Conservation (phyloP, 352 stramenopile genomes). For the Pythium aquatile region DNA sequence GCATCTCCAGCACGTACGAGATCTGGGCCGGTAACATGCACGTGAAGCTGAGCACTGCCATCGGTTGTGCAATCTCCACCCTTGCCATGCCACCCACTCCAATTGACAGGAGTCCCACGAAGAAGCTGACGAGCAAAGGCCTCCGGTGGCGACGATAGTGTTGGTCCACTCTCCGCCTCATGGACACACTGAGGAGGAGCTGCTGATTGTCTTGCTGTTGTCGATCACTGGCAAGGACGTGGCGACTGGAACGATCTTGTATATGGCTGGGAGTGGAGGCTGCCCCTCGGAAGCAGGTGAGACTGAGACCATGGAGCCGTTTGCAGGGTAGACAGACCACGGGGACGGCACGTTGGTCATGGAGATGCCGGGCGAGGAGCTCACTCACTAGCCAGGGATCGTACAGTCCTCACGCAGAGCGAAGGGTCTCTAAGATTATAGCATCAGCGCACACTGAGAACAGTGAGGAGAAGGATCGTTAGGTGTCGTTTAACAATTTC, state of each 20-base stretch:
- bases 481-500: neutral
- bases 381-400: too few species aligned
- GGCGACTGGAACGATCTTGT: neutral
- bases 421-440: too few species aligned
- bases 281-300: neutral
- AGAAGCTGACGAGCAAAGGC: neutral
- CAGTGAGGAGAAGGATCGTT: too few species aligned
- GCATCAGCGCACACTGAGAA: too few species aligned
- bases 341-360: neutral
- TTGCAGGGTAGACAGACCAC: too few species aligned
- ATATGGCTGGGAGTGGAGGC: neutral
- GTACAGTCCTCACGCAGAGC: too few species aligned
- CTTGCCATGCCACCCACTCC: neutral
- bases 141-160: neutral
- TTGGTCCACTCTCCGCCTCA: neutral
- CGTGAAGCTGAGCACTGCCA: neutral
- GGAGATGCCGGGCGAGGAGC: neutral
- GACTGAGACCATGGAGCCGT: neutral
- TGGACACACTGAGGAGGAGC: neutral
- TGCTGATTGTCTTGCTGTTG: neutral
- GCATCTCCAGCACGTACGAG: conserved; percentile 1
- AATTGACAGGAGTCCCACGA: neutral
- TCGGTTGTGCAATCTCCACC: neutral
- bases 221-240: neutral
- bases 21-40: neutral